Base-by-base conservation (phyloP, 2,329 filamentous ascomycete species). In the Fusarium veterinarium region DNA sequence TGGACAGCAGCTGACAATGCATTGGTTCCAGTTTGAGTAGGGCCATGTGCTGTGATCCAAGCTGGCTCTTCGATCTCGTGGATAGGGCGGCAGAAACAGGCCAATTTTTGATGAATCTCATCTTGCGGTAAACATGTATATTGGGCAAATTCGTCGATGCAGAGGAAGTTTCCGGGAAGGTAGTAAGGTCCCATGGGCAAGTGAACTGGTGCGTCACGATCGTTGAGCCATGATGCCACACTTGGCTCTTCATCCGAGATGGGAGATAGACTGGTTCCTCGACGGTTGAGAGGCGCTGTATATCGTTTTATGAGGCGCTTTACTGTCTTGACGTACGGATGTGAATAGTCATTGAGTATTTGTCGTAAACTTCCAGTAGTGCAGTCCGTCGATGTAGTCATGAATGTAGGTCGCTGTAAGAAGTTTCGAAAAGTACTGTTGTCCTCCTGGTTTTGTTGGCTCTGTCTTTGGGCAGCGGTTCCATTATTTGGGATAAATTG, bases 91-190 rank as follows among this genome's bases (percentile, higher is more conserved):
- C 81, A 83, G 28, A 78, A 65, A 48, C 81, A 84, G 9, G 72
- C 75, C 23, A 70, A 65, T 9, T 60, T 68, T 5, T 61, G 41
- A 41, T 83, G 80, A 4, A 77, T 72, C 20, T 72, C 71, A 3
- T 65, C 57, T 6, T 67, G 69, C 1, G 63, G 51, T 20, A 72
- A 58, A 46, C 80, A 82, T 14, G 45, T 48, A 2, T 71, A 48
- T 0, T 31, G 40, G 14, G 75, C 41, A 7, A 78, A 68, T 1
- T 72, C 48, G 17, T 78, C 77, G 23, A 83, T 69, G n/a, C 75
- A 80, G 11, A 89, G 78, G 41, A 87, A 87, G 70, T 89, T 86
- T 25, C 87, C 86, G 0, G 88, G 85, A 8, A 89, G 74, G 8
- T 83, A 80, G 41, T 76, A 75, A 8, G 79, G 79, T 2, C 68